Evolutionary conservation across 2,329 filamentous ascomycete species (phyloP), one percentile per base, ranked within the genome.

Genomic region (Fusarium austroafricanum): DNA sequence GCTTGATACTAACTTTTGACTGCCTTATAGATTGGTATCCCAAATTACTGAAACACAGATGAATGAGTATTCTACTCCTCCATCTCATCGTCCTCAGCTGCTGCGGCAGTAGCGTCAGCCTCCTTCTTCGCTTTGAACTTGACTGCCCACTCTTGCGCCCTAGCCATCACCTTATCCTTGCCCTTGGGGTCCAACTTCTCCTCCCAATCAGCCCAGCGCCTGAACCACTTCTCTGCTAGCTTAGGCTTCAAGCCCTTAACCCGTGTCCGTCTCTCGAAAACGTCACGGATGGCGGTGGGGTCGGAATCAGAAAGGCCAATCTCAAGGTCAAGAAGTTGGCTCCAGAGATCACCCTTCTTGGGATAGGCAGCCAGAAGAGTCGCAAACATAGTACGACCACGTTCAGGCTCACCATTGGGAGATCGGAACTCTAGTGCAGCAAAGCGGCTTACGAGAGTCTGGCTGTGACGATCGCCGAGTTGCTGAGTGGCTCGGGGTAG

Each of bases 361-460:
- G 94, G 93, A 83, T 91, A 97, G 6, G 91, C 90, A 35, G 89
- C 87, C 10, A 99, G 84, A 10, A 99, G 84, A 38, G 91, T 92
- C 79, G 97, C 95, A 73, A 98, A 98, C 75, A 98, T 90, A 26
- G 96, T 99, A 18, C 96, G 91, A 11, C 96, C 96, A 60, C 93
- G 92, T 81, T 99, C 96, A 4, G 93, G 84, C 73, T 96, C 92
- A 55, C 94, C 94, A 73, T 91, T 88, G 10, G 88, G 79, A 12
- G 92, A 95, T 68, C 90, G 91, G 86, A 97, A 99, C 79, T 99
- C 96, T 21, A 99, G 87, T 18, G 92, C 91, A 1, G 92, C 96
- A 77, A 99, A 97, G 71, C 95, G 94, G 73, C 91, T 88, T 56
- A 95, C 93, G 1, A 97, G 86, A 63, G 89, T 87, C 14, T 84